These are phyloP conservation scores for Waltergamsia citrina DNA, from an alignment of 2,329 filamentous ascomycete genomes.

Conservation along the genomic window DNA sequence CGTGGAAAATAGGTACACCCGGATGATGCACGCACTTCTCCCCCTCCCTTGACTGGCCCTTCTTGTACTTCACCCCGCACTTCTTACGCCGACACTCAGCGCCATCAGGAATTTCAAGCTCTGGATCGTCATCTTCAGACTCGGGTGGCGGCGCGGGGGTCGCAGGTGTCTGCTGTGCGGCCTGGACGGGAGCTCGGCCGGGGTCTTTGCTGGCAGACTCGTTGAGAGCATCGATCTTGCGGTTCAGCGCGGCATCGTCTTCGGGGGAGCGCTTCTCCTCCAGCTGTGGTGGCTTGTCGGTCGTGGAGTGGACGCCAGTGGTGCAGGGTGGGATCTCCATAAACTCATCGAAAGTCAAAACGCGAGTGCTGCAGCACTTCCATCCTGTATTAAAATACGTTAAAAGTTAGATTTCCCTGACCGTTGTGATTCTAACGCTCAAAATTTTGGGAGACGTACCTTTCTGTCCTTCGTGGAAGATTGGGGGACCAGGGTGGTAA, in stretches of 20 bases:
- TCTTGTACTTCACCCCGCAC: conserved; percentile 60
- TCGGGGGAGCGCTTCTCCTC: conserved; percentile 43
- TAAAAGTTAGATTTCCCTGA: background rate
- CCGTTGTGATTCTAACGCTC: background rate
- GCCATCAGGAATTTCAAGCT: conserved; percentile 61
- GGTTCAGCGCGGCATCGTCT: conserved; percentile 28
- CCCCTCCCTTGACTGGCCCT: conserved; percentile 47
- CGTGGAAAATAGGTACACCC: conserved; percentile 87
- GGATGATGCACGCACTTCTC: conserved; percentile 87
- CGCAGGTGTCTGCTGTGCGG: conserved; percentile 36
- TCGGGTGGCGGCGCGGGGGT: conserved; percentile 58
- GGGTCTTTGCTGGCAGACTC: conserved; percentile 28
- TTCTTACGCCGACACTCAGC: conserved; percentile 68
- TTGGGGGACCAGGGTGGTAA: conserved; percentile 88
- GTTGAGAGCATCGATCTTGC: conserved; percentile 45
- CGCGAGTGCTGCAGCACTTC: conserved; percentile 97
- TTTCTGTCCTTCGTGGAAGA: conserved; percentile 98
- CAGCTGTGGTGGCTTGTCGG: conserved; percentile 57
- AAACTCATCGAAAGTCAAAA: conserved; percentile 97
- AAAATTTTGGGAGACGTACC: conserved; percentile 42
- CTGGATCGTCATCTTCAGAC: conserved; percentile 80
- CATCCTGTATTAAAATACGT: conserved; percentile 52
- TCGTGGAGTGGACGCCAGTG: conserved; percentile 81
- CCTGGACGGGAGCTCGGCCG: conserved; percentile 27
- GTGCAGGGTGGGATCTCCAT: conserved; percentile 88